phyloP scores from a whole-genome alignment of 2,329 filamentous ascomycete species.

The Neurospora crassa region DNA sequence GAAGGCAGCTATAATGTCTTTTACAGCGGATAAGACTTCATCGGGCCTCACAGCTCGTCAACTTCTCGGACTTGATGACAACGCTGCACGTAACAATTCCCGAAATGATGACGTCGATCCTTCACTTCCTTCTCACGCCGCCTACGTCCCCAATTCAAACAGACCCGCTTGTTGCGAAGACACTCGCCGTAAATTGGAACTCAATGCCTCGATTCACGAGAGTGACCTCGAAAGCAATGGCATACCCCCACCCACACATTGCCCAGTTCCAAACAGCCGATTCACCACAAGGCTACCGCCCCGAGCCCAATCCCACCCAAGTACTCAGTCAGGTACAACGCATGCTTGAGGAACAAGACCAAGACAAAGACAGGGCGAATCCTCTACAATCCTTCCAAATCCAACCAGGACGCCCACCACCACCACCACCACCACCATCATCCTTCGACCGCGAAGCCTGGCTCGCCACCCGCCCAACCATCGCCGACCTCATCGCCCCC shows the following conservation, averaged over 20 bases:
- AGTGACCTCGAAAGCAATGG: neutral
- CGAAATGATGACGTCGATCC: neutral
- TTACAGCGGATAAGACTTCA: neutral
- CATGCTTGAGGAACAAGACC: neutral
- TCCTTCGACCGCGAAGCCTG: neutral
- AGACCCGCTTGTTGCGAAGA: neutral
- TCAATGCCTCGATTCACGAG: neutral
- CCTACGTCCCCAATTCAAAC: neutral
- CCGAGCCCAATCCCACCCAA: neutral
- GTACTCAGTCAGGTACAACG: neutral
- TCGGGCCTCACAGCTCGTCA: neutral
- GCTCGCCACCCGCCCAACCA: neutral
- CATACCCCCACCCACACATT: neutral
- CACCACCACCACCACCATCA: neutral
- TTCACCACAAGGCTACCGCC: neutral
- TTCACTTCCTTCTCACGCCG: neutral
- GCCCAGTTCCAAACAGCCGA: neutral
- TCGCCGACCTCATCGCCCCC: neutral
- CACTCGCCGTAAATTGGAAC: neutral
- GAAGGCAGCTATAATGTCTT: neutral
- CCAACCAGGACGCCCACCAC: neutral
- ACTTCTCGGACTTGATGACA: neutral
- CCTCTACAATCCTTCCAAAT: neutral
- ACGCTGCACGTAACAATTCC: neutral
- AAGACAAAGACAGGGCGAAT: neutral